Evolutionary conservation across 2,329 filamentous ascomycete genomes (phyloP), one percentile per base, ranked within the genome.

Genomic region (Aspergillus sergii): DNA sequence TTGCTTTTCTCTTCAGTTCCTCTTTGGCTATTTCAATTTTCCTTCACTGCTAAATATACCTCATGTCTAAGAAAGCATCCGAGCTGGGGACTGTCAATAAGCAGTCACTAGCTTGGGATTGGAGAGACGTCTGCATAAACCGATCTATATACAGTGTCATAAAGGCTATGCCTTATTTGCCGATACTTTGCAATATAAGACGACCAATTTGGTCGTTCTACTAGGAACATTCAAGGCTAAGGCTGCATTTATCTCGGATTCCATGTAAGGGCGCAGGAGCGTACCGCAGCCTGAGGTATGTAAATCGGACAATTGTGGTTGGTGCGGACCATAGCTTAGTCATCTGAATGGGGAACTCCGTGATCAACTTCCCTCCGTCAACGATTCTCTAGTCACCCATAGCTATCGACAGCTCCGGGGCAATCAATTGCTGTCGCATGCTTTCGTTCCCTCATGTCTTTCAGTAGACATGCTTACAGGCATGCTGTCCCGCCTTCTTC

Each of bases 381-480:
- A 41, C 39, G 46, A 59, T 55, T 64, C 41, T 34, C 43, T 57
- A 58, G 61, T 64, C 26, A 45, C 59, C 62, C 57, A 61, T 54
- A 32, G 55, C 43, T 59, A 32, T 39, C 26, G 51, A 36, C 28
- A 34, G 48, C 48, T 50, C 28, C n/a, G 19, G 28, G 28, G 56
- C 57, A 58, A 9, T 45, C 66, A 73, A 71, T 71, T 69, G 67
- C 70, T 65, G 56, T 62, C 66, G 67, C 63, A 70, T 68, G 66
- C 61, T 55, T 63, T 60, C 60, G 41, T 45, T 63, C n/a, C 68
- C 68, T 59, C 66, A 81, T 81, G 79, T 79, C 78, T 75, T 68
- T 80, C 61, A 71, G 77, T 69, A 76, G 77, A 67, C 75, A 77
- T 79, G 78, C 75, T 66, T 80, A 73, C 62, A 69, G 78, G 72